A percentile compares a stretch with the other conserved stretches of the same genome.
Evolutionary conservation across 2,329 filamentous ascomycete species (phyloP).

Genomic region (Xylariomycetidae sp.): DNA sequence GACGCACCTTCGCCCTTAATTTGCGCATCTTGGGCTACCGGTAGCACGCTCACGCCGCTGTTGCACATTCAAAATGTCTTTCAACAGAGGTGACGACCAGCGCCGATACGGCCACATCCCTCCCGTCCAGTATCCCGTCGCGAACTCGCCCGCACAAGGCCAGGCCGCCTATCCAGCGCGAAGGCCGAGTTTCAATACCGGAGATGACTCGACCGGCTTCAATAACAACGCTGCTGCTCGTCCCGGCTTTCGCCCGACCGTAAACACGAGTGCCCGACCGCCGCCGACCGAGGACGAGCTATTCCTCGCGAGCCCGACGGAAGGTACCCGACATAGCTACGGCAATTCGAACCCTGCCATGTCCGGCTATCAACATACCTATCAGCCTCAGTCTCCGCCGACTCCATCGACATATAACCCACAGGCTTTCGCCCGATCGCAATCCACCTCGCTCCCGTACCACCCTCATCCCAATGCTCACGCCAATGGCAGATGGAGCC

Average conservation of each 20-base stretch:
- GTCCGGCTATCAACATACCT: slow-evolving; percentile 47
- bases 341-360: slow-evolving; percentile 39
- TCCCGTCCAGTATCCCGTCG: slow-evolving; percentile 57
- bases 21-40: slow-evolving; percentile 1
- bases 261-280: slow-evolving; percentile 26
- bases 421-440: slow-evolving; percentile 53
- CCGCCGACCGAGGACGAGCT: slow-evolving; percentile 50
- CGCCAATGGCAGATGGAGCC: slow-evolving; percentile 26
- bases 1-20: neutral
- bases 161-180: slow-evolving; percentile 38
- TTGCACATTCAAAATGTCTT: slow-evolving; percentile 46
- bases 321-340: slow-evolving; percentile 31
- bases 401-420: slow-evolving; percentile 63
- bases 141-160: slow-evolving; percentile 33
- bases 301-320: slow-evolving; percentile 50
- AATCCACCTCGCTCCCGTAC: slow-evolving; percentile 46
- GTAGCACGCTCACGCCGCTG: slow-evolving; percentile 8
- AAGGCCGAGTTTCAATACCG: slow-evolving; percentile 68
- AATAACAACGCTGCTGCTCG: slow-evolving; percentile 25
- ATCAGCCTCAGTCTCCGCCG: slow-evolving; percentile 39
- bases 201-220: slow-evolving; percentile 62
- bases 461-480: slow-evolving; percentile 37
- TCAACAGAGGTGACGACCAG: slow-evolving; percentile 55
- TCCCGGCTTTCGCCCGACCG: slow-evolving; percentile 22
- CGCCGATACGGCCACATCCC: slow-evolving; percentile 62